Evolutionary conservation across 2,329 filamentous ascomycete genomes (phyloP).

Genomic region (Aspergillus carbonarius): DNA sequence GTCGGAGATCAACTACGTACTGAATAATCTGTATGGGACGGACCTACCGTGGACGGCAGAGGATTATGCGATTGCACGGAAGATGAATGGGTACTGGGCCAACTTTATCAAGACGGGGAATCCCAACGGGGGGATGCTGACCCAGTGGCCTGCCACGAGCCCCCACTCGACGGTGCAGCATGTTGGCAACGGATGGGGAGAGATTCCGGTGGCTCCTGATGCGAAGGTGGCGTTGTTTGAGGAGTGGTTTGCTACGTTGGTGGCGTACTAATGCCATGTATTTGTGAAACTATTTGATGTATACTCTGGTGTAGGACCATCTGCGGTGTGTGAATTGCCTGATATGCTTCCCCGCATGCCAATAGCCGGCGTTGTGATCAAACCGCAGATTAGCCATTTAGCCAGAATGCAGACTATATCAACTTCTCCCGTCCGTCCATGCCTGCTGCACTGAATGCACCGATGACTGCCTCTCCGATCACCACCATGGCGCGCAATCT

Average conservation of each 20-base stretch:
- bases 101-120: slow-evolving; percentile 33
- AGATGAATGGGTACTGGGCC: slow-evolving; percentile 32
- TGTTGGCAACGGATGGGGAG: slow-evolving; percentile 7
- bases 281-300: not conserved
- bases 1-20: slow-evolving; percentile 31
- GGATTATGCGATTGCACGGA: slow-evolving; percentile 24
- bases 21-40: slow-evolving; percentile 30
- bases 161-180: not conserved
- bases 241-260: not conserved
- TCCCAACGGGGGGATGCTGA: slow-evolving; percentile 26
- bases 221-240: not conserved
- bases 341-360: not conserved
- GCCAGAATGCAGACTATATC: not conserved
- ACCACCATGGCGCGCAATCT: not conserved
- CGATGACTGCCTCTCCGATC: no score
- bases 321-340: not conserved
- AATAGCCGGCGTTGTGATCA: not conserved
- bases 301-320: not conserved
- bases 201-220: not conserved
- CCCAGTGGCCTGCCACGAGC: not conserved
- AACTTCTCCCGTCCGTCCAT: no score
- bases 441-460: not conserved
- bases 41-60: slow-evolving; percentile 19
- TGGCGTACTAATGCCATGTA: not conserved
- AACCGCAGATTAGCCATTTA: slow-evolving; percentile 3